phyloP scores from a whole-genome alignment of 371 early-diverging fungal genomes.

The Homolaphlyctis polyrhiza region DNA sequence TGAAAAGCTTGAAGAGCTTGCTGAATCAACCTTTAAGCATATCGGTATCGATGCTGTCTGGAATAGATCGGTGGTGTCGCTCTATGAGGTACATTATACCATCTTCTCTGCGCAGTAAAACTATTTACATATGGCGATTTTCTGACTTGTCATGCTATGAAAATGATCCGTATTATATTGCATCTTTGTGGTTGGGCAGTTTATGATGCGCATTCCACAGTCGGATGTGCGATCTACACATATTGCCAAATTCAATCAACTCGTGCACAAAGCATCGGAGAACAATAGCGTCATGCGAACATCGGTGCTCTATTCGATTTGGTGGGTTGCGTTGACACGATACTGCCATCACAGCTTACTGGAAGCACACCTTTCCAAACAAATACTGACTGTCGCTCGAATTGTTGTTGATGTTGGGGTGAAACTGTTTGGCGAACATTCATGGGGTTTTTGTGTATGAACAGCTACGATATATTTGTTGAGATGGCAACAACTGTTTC shows the following conservation, averaged over 20 bases:
- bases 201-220: not conserved
- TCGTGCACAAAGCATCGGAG: not conserved
- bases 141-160: no score
- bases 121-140: no score
- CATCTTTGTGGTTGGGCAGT: not conserved
- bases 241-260: not conserved
- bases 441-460: no score
- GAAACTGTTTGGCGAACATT: no score
- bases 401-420: no score
- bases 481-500: slow-evolving; percentile 23
- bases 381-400: not conserved
- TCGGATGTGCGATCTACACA: not conserved
- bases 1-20: not conserved
- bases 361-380: not conserved
- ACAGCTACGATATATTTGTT: slow-evolving; percentile 25
- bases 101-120: no score
- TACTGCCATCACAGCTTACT: no score
- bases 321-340: not conserved
- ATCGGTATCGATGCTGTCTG: not conserved
- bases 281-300: not conserved
- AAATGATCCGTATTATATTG: no score
- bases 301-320: not conserved
- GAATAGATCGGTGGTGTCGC: not conserved
- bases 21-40: not conserved
- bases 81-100: not conserved